Base-by-base conservation (phyloP, 2,329 filamentous ascomycete genomes). In the Monascus ruber region DNA sequence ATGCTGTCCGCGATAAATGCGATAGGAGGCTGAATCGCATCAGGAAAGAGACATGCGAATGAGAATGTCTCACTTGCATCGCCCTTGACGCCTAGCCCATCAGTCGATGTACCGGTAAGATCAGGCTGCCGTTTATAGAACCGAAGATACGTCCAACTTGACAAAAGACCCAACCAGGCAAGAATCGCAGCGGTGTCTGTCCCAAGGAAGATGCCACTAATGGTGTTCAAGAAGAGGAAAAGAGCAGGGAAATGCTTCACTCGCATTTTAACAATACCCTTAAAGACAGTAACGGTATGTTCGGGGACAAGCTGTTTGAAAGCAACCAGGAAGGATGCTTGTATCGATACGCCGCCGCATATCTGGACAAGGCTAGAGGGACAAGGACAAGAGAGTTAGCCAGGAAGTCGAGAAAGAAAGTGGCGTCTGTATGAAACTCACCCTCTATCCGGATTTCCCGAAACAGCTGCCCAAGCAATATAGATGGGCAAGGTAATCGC, bases 221-320 rank as follows among this genome's bases (percentile, higher is more conserved):
- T 69, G 28, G 81, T 72, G 48, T 84, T 80, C 43, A 93, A 74
- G 41, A 85, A 62, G 47, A 73, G 78, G 69, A 73, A 94, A 60
- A 79, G 83, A 71, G 66, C 91, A 46, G 67, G 94, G 68, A 82
- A 81, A 59, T 82, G 79, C 59, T 81, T 80, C 39, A 98, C 87
- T 50, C 89, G 84, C 61, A 96, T 79, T 43, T 91, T 94, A 42
- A 96, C 61, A 44, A 94, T 69, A 47, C 87, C 87, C 47, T 83
- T 83, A 68, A 94, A 89, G 42, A 98, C 77, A 4, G 89, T 91
- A 38, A 96, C 89, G 7, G 91, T 98, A 63, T 98, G 91, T 45
- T 94, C 88, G 24, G 91, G 91, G 29, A 96, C 83, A 36, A 98
- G 84, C 65, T 98, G 91, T 66, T 94, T 96, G 66, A 96, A 94